These are phyloP conservation scores for Elsinoe arachidis DNA, from an alignment of 2,329 filamentous ascomycete species.

Conservation along the genomic window DNA sequence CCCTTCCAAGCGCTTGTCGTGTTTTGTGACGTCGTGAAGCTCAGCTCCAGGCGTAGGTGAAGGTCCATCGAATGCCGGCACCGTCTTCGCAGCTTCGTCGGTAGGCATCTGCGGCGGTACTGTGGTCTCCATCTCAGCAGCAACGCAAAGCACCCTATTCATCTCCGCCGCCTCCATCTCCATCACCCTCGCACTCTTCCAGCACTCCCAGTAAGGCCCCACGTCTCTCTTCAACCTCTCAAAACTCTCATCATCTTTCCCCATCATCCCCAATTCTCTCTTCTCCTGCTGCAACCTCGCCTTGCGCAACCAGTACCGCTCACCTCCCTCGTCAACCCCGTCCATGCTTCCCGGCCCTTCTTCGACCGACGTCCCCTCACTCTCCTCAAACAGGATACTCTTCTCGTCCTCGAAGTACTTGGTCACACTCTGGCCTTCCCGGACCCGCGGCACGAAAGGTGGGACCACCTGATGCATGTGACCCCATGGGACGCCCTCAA, in stretches of 20 bases:
- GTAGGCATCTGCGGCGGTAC: not conserved
- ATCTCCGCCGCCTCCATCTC: conserved; percentile 21
- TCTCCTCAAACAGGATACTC: conserved; percentile 44
- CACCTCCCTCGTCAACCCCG: not conserved
- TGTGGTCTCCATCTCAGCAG: not conserved
- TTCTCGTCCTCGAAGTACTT: conserved; percentile 86
- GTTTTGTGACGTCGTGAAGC: no score
- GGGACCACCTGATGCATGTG: conserved; percentile 61
- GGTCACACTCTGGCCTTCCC: conserved; percentile 46
- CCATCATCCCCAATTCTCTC: conserved; percentile 23
- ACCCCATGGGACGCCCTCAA: conserved; percentile 70
- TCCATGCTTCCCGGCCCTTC: not conserved
- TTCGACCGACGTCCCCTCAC: not conserved
- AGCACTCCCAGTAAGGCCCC: conserved; percentile 23
- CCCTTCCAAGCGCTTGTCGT: no score
- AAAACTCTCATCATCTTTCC: conserved; percentile 23
- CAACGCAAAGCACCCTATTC: not conserved
- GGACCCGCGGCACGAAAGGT: conserved; percentile 70
- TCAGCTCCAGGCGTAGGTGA: not conserved
- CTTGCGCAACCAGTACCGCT: not conserved
- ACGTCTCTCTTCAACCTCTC: conserved; percentile 25
- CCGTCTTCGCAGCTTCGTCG: not conserved
- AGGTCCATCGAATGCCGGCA: not conserved
- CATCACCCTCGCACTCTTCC: conserved; percentile 22
- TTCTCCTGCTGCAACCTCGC: conserved; percentile 20